phyloP scores from a whole-genome alignment of 345 rosid species.

The Eucalyptus marginata region DNA sequence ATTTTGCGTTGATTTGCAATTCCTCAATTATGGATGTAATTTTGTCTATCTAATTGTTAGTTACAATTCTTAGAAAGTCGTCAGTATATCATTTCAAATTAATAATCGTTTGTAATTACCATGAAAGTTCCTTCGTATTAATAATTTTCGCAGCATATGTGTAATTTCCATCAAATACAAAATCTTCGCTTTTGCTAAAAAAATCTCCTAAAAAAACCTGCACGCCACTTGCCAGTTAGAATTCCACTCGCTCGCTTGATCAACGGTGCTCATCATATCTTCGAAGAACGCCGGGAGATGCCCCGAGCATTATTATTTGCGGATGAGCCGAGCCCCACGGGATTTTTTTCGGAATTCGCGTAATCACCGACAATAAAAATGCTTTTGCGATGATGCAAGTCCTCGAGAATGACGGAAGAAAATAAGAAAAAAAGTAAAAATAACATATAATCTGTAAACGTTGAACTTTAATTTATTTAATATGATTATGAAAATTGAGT shows the following conservation, averaged over 20 bases:
- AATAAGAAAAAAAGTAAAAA: neutral
- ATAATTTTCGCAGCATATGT: neutral
- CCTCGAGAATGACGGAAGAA: neutral
- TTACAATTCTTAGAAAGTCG: too few species aligned
- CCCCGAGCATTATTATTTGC: neutral
- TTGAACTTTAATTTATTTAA: neutral
- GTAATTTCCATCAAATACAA: neutral
- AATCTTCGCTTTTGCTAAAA: neutral
- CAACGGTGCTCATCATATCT: neutral
- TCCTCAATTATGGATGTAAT: neutral
- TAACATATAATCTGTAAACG: rapidly evolving
- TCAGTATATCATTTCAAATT: too few species aligned
- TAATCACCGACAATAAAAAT: neutral
- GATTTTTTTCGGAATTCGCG: neutral
- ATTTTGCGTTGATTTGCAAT: neutral
- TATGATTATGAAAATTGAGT: neutral
- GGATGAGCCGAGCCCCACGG: neutral
- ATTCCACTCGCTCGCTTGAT: neutral
- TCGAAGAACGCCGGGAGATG: neutral
- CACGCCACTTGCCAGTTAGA: neutral
- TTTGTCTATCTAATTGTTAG: too few species aligned
- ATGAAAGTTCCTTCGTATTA: neutral
- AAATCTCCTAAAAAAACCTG: neutral
- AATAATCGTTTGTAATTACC: too few species aligned
- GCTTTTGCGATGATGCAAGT: neutral